Conservation (phyloP, 1,284 basidiomycete species). For the Exobasidium rhododendri region DNA sequence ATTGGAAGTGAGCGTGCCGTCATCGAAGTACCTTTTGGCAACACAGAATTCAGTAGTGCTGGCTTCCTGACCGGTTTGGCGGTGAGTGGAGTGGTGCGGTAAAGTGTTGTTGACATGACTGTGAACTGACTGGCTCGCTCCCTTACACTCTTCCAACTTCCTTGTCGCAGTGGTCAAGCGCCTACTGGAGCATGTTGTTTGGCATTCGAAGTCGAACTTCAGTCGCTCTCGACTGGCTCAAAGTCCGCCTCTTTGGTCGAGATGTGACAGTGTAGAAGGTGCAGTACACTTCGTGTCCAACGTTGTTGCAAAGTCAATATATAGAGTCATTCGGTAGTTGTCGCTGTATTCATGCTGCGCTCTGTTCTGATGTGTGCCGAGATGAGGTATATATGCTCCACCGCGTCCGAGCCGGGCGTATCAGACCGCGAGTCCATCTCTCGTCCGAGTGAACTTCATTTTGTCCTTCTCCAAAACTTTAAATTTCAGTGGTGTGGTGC, state of each 20-base stretch:
- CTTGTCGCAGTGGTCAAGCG: slow-evolving; percentile 11
- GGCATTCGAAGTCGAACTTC: slow-evolving; percentile 39
- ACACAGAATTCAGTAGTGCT: slow-evolving; percentile 25
- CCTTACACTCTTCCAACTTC: slow-evolving; percentile 15
- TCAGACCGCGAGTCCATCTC: too few relatives aligned
- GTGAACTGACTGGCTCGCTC: slow-evolving; percentile 21
- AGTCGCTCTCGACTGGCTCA: slow-evolving; percentile 46
- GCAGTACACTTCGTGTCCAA: too few relatives aligned
- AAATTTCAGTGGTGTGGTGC: too few relatives aligned
- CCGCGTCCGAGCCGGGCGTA: too few relatives aligned
- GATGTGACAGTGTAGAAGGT: slow-evolving; percentile 10
- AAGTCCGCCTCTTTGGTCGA: slow-evolving; percentile 21
- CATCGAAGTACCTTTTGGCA: slow-evolving; percentile 33
- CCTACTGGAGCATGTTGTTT: slow-evolving; percentile 44
- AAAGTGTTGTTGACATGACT: slow-evolving; percentile 43
- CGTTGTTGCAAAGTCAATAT: too few relatives aligned
- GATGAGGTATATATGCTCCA: too few relatives aligned
- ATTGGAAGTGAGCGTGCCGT: slow-evolving; percentile 46
- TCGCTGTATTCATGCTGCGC: too few relatives aligned
- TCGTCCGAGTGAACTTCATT: too few relatives aligned
- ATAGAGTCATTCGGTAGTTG: too few relatives aligned
- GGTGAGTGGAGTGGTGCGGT: slow-evolving; percentile 13
- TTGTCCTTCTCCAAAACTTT: too few relatives aligned
- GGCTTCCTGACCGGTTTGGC: slow-evolving; percentile 36
- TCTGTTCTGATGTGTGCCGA: too few relatives aligned